Evolutionary conservation across 129 eudicot species (phyloP).

Genomic region (Tanacetum coccineum): DNA sequence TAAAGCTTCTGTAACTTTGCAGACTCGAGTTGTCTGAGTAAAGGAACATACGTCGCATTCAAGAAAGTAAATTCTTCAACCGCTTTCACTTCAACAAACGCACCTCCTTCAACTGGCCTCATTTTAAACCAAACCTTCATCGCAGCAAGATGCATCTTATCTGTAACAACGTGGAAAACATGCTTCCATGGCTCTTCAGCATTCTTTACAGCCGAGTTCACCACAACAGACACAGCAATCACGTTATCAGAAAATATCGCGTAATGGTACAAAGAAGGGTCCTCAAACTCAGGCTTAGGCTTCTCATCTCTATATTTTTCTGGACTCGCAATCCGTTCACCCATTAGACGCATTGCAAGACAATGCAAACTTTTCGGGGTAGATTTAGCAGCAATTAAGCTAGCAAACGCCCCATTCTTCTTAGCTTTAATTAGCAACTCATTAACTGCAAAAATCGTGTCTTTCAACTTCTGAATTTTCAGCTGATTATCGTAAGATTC

Average conservation of each 20-base stretch:
- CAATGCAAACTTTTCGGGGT: constrained; percentile 97
- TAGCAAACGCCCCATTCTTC: constrained; percentile 80
- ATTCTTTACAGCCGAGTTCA: constrained; percentile 74
- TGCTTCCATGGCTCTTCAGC: constrained; percentile 83
- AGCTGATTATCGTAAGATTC: constrained; percentile 90
- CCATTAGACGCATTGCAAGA: constrained; percentile 95
- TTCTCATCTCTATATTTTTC: constrained; percentile 72
- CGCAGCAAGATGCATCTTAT: constrained; percentile 79
- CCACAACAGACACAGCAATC: constrained; percentile 91
- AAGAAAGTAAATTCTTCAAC: constrained; percentile 66
- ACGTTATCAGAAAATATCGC: constrained; percentile 93
- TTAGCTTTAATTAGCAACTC: constrained; percentile 77
- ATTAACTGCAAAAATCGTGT: constrained; percentile 84
- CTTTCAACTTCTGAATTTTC: constrained; percentile 89
- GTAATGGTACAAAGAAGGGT: constrained; percentile 74
- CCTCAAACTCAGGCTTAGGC: constrained; percentile 85
- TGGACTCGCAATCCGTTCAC: constrained; percentile 78
- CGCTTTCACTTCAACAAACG: constrained; percentile 77
- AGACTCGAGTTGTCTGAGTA: constrained; percentile 63
- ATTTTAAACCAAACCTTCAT: constrained; percentile 95
- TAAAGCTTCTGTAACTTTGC: constrained; percentile 49
- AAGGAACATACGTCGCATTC: constrained; percentile 74
- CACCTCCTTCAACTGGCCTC: constrained; percentile 75
- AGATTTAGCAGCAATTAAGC: constrained; percentile 79
- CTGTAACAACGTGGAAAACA: constrained; percentile 83